Evolutionary conservation across 208 protist species (phyloP).

Genomic region (Trichomonas tenax): DNA sequence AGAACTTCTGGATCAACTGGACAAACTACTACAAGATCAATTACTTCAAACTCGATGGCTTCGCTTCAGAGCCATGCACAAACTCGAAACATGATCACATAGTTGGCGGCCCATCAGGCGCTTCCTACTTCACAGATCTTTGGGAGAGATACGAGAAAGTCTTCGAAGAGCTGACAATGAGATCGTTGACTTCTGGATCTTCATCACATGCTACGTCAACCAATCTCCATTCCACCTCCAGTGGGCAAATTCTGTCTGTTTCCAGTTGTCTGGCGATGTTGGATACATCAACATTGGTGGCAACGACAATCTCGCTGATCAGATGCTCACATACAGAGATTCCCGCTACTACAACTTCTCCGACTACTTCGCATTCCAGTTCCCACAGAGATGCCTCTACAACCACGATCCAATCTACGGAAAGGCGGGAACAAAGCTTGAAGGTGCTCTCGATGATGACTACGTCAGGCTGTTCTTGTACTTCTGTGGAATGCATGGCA

Average conservation of each 20-base stretch:
- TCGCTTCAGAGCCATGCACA: background rate
- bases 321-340: background rate
- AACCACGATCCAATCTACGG: conserved; percentile 9
- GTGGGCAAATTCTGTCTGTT: background rate
- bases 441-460: background rate
- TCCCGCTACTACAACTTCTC: background rate
- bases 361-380: background rate
- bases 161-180: background rate
- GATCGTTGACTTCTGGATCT: background rate
- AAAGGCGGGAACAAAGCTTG: background rate
- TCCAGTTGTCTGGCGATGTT: background rate
- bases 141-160: background rate
- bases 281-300: background rate
- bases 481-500: background rate
- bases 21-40: background rate
- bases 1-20: background rate
- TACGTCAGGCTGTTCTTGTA: background rate
- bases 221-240: conserved; percentile 1
- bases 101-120: background rate
- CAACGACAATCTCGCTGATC: background rate
- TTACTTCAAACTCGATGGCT: conserved; percentile 5
- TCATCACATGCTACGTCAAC: background rate
- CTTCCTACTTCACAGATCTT: background rate
- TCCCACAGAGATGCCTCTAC: background rate
- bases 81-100: background rate